Conservation (phyloP, 331 rosid species). For the Dryas integrifolia region DNA sequence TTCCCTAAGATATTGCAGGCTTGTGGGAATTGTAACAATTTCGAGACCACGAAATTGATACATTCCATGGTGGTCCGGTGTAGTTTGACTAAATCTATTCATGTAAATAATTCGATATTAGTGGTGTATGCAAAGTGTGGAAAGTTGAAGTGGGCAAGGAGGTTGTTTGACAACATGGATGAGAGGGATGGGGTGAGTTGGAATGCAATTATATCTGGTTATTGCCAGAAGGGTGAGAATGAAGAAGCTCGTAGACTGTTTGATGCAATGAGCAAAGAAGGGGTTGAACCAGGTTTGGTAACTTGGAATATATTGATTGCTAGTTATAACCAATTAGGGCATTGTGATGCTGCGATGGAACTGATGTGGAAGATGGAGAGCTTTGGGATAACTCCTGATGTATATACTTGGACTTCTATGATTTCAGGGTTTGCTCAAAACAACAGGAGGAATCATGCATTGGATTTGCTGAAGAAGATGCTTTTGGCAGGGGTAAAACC, state of each 20-base stretch:
- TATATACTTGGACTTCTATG: constrained; percentile 94
- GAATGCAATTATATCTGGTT: constrained; percentile 70
- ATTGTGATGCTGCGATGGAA: constrained; percentile 59
- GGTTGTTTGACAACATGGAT: constrained; percentile 55
- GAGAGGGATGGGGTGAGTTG: constrained; percentile 60
- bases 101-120: constrained; percentile 57
- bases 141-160: constrained; percentile 57
- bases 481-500: constrained; percentile 57
- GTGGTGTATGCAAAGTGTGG: constrained; percentile 68
- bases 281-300: constrained; percentile 60
- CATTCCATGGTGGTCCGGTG: constrained; percentile 65
- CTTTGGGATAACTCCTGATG: constrained; percentile 68
- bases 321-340: constrained; percentile 63
- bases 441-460: constrained; percentile 49
- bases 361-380: constrained; percentile 81
- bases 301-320: constrained; percentile 83
- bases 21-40: constrained; percentile 55
- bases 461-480: constrained; percentile 69
- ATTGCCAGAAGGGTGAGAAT: constrained; percentile 56
- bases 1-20: constrained; percentile 77
- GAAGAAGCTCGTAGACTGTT: constrained; percentile 57
- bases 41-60: constrained; percentile 50
- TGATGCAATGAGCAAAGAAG: constrained; percentile 56
- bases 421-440: constrained; percentile 84
- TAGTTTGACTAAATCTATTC: constrained; percentile 37